phyloP scores from a whole-genome alignment of 768 basidiomycete genomes.

The Termitomyces sp. region DNA sequence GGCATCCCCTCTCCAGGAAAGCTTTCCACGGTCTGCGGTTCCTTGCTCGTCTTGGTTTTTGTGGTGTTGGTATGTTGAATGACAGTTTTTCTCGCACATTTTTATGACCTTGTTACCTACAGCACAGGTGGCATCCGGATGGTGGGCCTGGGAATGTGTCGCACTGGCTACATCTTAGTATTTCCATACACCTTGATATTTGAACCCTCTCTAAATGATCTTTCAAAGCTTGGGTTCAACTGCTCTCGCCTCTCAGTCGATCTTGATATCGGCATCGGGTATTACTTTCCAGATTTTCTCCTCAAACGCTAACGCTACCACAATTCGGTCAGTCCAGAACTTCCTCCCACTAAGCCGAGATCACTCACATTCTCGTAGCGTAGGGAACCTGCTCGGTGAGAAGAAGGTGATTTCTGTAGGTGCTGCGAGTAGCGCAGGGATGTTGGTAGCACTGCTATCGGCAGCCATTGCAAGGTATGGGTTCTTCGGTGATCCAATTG shows the following conservation, averaged over 20 bases:
- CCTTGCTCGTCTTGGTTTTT: slow-evolving; percentile 70
- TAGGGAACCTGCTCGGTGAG: slow-evolving; percentile 10
- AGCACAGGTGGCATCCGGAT: slow-evolving; percentile 62
- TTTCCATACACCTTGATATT: background rate
- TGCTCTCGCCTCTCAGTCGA: slow-evolving; percentile 73
- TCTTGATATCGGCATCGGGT: too few relatives aligned
- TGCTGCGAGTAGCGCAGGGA: too few relatives aligned
- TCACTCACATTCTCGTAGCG: background rate
- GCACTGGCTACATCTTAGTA: slow-evolving; percentile 47
- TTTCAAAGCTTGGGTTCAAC: slow-evolving; percentile 63
- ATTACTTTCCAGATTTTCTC: slow-evolving; percentile 81
- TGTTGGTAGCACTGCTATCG: too few relatives aligned
- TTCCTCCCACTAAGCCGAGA: background rate
- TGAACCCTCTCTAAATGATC: background rate
- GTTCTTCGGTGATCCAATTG: too few relatives aligned
- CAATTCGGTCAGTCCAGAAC: slow-evolving; percentile 65
- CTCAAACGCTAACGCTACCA: slow-evolving; percentile 72
- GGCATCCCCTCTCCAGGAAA: slow-evolving; percentile 86
- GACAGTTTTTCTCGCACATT: background rate
- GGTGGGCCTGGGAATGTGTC: too few relatives aligned
- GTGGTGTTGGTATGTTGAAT: too few relatives aligned
- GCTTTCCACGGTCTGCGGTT: slow-evolving; percentile 60
- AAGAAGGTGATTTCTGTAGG: too few relatives aligned
- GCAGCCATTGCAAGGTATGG: background rate
- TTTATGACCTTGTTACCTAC: too few relatives aligned